Evolutionary conservation across 2,329 filamentous ascomycete species (phyloP).

Genomic region (Claviceps purpurea): DNA sequence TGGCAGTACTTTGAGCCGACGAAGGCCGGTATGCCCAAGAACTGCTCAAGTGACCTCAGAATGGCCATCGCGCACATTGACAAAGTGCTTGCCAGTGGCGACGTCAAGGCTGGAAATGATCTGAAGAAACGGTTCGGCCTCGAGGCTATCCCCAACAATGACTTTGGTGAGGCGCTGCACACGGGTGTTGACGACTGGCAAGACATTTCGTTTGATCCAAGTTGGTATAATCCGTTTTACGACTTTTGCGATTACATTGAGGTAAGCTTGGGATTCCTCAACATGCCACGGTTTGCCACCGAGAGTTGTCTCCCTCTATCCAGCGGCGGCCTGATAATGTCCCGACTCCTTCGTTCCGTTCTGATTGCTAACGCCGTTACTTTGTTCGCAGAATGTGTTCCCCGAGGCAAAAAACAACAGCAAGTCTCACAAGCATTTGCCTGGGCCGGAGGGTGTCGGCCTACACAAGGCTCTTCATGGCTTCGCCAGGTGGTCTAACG

Average conservation of each 20-base stretch:
- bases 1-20: conserved; percentile 42
- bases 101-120: conserved; percentile 18
- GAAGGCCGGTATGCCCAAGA: conserved; percentile 30
- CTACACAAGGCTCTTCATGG: conserved; percentile 37
- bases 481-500: conserved; percentile 41
- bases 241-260: conserved; percentile 22
- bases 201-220: too few relatives aligned
- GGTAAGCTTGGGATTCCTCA: conserved; percentile 4
- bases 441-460: conserved; percentile 30
- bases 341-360: too few relatives aligned
- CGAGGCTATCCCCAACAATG: conserved; percentile 26
- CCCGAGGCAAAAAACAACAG: neutral
- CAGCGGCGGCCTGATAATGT: conserved; percentile 16
- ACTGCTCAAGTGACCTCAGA: conserved; percentile 50
- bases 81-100: conserved; percentile 28
- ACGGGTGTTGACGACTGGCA: too few relatives aligned
- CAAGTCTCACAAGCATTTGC: neutral
- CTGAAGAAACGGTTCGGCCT: conserved; percentile 32
- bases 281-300: too few relatives aligned
- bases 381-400: conserved; percentile 25
- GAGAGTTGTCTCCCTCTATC: neutral
- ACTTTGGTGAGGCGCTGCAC: conserved; percentile 30
- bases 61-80: conserved; percentile 35
- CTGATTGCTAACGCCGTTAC: neutral
- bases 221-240: conserved; percentile 20